Base-by-base conservation (phyloP, 805 yeast species). In the Wickerhamiella occidentalis region DNA sequence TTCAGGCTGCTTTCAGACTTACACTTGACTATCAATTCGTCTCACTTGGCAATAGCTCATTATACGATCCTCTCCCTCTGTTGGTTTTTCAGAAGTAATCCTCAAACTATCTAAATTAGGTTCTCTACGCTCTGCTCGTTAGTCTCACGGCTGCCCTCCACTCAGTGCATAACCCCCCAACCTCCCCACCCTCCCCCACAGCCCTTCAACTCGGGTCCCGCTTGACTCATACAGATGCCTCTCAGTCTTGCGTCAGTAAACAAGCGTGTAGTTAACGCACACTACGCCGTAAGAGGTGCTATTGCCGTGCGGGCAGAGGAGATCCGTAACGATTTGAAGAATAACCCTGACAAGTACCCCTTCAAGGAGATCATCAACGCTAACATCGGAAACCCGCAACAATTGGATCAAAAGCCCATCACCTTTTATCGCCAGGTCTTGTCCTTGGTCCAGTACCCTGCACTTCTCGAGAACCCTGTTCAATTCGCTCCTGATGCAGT, bases 341-440 rank as follows among this genome's bases (percentile, higher is more conserved):
- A 68, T 38, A 70, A 76, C 36, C 80, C 83, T 22, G 71, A 70
- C 17, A 77, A 83, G 4, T 68, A 86, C 55, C 94, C 95, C 0
- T 92, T 87, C 62, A 67, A 75, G 40, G 69, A 75, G 52, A 84
- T 92, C 58, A 82, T 94, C 62, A 80, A 78, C 60, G 92, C 96
- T 55, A 92, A 92, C 64, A 92, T 92, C 54, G 99, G 99, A 26
- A 92, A 92, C 64, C 99, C 99, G 1, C 99, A 92, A 67, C 97
- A 90, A 64, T 73, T 92, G 62, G 90, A 86, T 57, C 99, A 92
- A 66, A 75, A 80, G 60, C 98, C 99, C 0, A 72, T 92, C 58
- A 85, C 95, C n/a, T 92, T 92, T 71, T 88, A 86, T 67, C 76
- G 99, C 59, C 94, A 88, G 63, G 95, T 88, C 3, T 69, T 90